Evolutionary conservation across 2,329 filamentous ascomycete genomes (phyloP).

Genomic region (Ascochyta clinopodiicola): DNA sequence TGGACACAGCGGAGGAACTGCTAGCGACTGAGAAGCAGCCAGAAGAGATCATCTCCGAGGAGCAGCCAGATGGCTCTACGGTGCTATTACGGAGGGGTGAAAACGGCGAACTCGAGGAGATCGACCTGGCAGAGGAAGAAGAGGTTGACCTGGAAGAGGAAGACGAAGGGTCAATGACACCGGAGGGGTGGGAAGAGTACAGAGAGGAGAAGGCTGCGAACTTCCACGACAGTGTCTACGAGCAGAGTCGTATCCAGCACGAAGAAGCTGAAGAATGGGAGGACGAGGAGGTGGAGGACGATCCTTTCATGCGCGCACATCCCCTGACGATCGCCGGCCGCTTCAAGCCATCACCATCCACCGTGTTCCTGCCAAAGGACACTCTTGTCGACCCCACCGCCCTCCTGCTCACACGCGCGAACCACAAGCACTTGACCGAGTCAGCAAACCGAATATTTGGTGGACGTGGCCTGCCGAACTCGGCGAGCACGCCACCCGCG

Average conservation of each 20-base stretch:
- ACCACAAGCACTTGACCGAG: constrained; percentile 73
- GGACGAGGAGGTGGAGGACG: constrained; percentile 39
- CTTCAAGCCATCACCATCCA: constrained; percentile 75
- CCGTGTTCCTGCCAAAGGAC: constrained; percentile 75
- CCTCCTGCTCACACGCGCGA: constrained; percentile 69
- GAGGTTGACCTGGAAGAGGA: constrained; percentile 42
- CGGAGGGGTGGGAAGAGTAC: constrained; percentile 44
- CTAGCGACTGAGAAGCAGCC: constrained; percentile 53
- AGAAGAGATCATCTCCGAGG: constrained; percentile 51
- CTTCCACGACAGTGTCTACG: constrained; percentile 47
- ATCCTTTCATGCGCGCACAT: constrained; percentile 68
- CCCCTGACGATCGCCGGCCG: constrained; percentile 76
- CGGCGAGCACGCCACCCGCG: constrained; percentile 70
- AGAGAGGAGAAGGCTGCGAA: constrained; percentile 39
- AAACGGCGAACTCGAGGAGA: constrained; percentile 67
- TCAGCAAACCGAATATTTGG: constrained; percentile 79
- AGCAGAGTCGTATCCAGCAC: constrained; percentile 52
- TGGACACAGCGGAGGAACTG: constrained; percentile 64
- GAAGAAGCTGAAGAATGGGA: constrained; percentile 50
- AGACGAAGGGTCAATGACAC: constrained; percentile 38
- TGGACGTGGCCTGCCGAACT: constrained; percentile 76
- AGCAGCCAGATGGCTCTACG: constrained; percentile 38
- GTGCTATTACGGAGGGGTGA: constrained; percentile 62
- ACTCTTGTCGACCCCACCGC: constrained; percentile 74
- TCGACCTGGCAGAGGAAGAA: constrained; percentile 52